Evolutionary conservation across 2,329 filamentous ascomycete genomes (phyloP), one percentile per base, ranked within the genome.

Genomic region (Penicillium crustosum): DNA sequence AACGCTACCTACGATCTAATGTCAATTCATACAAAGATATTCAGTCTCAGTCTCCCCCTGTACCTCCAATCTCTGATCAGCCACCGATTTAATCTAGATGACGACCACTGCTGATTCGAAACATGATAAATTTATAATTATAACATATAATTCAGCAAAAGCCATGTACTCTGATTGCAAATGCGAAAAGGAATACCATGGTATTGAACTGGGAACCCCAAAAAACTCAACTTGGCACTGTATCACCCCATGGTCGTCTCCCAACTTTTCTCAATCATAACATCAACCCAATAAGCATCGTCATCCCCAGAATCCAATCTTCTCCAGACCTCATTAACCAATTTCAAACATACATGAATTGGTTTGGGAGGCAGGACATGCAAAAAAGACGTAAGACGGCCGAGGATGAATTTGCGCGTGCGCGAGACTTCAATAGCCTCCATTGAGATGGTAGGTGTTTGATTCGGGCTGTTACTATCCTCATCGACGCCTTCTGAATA

Each of bases 201-300:
- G 9, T 13, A n/a, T n/a, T 23, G 15, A 35, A 48, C n/a, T 10
- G 43, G 43, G 43, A 45, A n/a, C 9, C 13, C 5, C 21, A 5
- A 15, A 27, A 31, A 15, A 1, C 12, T 27, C 2, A 29, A 27
- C 9, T 15, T 45, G 29, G 15, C 31, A 45, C 3, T 15, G 23
- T 6, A 19, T 39, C 33, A 56, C 7, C 78, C 81, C 78, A 83
- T 81, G 27, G 83, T 79, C 15, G 81, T 83, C 67, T 84, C 80
- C 80, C 81, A 83, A 9, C 80, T 78, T 57, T 81, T 82, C 67
- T 83, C 81, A 62, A 82, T 79, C 78, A 83, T 81, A 6, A 84
- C 77, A 65, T 84, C 81, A 63, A 84, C 77, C 82, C 82, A 84
- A 66, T 83, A 83, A 4, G 77, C 73, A 29, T 79, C 73, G 7